Conservation (phyloP, 2,329 filamentous ascomycete genomes). For the Malbranchea zuffiana region DNA sequence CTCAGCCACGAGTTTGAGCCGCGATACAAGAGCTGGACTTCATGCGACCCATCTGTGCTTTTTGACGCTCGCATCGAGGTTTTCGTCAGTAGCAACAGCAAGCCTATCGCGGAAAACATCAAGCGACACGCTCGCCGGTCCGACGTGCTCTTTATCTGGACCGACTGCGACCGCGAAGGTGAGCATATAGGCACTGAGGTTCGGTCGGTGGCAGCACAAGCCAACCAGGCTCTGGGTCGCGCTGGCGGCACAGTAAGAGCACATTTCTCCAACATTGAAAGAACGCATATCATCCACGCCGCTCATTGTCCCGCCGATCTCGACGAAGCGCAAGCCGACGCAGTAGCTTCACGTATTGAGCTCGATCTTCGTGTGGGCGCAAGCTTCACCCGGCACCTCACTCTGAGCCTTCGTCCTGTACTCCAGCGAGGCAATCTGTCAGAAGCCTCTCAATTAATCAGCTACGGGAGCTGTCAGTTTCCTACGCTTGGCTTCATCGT, state of each 20-base stretch:
- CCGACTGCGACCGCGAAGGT: conserved; percentile 5
- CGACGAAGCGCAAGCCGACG: conserved; percentile 7
- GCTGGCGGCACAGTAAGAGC: conserved; percentile 8
- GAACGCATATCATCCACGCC: conserved; percentile 6
- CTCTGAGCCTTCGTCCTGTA: conserved; percentile 6
- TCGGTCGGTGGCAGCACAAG: conserved; percentile 4
- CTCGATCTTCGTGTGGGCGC: conserved; percentile 9
- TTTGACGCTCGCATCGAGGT: conserved; percentile 6
- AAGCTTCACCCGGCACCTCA: conserved; percentile 10
- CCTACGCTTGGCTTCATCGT: conserved; percentile 5
- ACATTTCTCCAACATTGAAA: conserved; percentile 5
- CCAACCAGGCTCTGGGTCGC: conserved; percentile 6
- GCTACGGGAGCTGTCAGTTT: conserved; percentile 8
- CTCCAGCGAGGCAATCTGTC: conserved; percentile 9
- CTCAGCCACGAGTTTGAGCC: conserved; percentile 5
- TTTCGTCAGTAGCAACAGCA: conserved; percentile 1
- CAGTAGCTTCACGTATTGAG: conserved; percentile 8
- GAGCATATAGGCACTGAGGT: conserved; percentile 5
- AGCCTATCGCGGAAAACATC: conserved; percentile 4
- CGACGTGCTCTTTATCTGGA: conserved; percentile 7
- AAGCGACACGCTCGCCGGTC: conserved; percentile 6
- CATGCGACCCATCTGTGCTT: conserved; percentile 6
- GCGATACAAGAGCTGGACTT: conserved; percentile 6
- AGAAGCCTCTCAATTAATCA: conserved; percentile 8
- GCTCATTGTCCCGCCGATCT: conserved; percentile 7